A percentile compares a stretch with the other conserved stretches of the same genome.
These are phyloP conservation scores for Seiridium cupressi DNA, from an alignment of 2,329 filamentous ascomycete species.

Conservation along the genomic window DNA sequence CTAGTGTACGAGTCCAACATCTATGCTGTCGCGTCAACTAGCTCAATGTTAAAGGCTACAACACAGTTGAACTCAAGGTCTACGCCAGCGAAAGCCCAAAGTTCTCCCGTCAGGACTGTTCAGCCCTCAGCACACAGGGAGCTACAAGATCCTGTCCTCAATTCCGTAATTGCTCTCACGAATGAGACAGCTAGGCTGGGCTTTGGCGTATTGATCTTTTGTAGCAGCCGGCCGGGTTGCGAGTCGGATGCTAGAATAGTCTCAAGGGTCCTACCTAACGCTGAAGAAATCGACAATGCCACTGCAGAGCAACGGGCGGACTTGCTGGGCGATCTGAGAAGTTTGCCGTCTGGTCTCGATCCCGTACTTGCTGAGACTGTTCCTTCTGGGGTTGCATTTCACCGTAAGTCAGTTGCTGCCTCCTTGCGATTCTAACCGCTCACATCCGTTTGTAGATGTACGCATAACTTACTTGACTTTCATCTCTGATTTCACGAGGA, in stretches of 20 bases:
- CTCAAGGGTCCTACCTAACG: constrained; percentile 60
- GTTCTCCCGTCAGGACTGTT: constrained; percentile 46
- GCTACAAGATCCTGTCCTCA: constrained; percentile 62
- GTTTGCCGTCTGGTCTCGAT: constrained; percentile 65
- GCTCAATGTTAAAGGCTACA: constrained; percentile 55
- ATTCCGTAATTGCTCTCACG: constrained; percentile 68
- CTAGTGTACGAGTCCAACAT: constrained; percentile 69
- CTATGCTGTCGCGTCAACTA: constrained; percentile 61
- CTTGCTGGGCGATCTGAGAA: constrained; percentile 64
- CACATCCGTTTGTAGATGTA: neutral
- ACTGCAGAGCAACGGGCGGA: constrained; percentile 60
- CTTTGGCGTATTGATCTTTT: constrained; percentile 72
- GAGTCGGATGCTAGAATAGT: constrained; percentile 69
- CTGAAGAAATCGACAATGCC: constrained; percentile 41
- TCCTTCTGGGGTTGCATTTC: constrained; percentile 68
- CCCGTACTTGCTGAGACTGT: constrained; percentile 63
- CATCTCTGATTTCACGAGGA: neutral
- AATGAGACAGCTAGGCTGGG: constrained; percentile 67
- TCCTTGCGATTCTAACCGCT: neutral
- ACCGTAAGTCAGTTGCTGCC: constrained; percentile 49
- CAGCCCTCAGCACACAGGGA: constrained; percentile 58
- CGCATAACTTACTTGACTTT: neutral
- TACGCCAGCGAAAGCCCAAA: constrained; percentile 30
- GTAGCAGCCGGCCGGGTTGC: constrained; percentile 65
- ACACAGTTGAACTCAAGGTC: constrained; percentile 43